A percentile compares a stretch with the other conserved stretches of the same genome.
phyloP scores from a whole-genome alignment of 2,329 filamentous ascomycete genomes.

The Ophiostoma himal-ulmi region DNA sequence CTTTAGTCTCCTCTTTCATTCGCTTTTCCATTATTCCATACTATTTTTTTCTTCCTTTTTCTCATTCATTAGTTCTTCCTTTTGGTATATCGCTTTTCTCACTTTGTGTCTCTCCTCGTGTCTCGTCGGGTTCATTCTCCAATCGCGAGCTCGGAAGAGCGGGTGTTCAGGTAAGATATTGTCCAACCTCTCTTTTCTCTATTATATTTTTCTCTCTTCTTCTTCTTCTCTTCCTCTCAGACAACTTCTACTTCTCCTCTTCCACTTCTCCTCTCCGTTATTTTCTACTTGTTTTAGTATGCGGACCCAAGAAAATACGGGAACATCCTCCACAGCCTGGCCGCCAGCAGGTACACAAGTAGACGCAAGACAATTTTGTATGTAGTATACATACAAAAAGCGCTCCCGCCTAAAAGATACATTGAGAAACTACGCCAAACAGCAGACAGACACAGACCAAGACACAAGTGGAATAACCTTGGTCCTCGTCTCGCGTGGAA shows the following conservation, averaged over 20 bases:
- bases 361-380: not conserved
- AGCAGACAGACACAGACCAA: not conserved
- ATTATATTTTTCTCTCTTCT: not conserved
- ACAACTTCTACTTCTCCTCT: not conserved
- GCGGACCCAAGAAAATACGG: slow-evolving; percentile 6
- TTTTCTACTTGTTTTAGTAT: slow-evolving; percentile 13
- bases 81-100: not conserved
- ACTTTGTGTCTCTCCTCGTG: not conserved
- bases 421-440: not conserved
- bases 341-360: not conserved
- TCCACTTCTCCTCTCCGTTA: not conserved
- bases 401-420: not conserved
- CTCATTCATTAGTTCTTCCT: not conserved
- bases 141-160: not conserved
- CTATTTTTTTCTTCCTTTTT: not conserved
- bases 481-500: slow-evolving; percentile 8
- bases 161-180: not conserved
- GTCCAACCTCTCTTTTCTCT: not conserved
- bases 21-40: not conserved
- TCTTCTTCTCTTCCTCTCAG: not conserved
- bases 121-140: not conserved
- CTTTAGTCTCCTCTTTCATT: not conserved
- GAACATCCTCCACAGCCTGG: not conserved
- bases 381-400: too few relatives aligned
- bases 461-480: slow-evolving; percentile 6